These are phyloP conservation scores for Wickerhamia fluorescens DNA, from an alignment of 805 yeast genomes.

Conservation along the genomic window DNA sequence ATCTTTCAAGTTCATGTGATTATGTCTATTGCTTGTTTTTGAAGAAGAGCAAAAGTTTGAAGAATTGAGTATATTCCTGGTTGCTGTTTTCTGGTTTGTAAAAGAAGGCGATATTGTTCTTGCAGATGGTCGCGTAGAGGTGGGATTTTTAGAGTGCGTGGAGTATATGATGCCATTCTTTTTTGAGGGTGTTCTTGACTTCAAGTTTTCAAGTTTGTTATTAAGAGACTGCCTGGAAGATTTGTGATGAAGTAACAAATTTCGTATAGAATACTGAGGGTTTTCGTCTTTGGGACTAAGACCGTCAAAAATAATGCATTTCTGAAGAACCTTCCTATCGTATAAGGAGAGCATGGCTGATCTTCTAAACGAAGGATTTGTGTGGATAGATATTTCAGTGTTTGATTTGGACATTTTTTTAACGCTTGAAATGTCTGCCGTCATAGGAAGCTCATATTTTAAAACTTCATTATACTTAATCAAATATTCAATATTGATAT, in stretches of 20 bases:
- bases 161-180: neutral
- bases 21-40: slow-evolving; percentile 23
- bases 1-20: slow-evolving; percentile 33
- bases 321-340: slow-evolving; percentile 30
- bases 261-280: slow-evolving; percentile 32
- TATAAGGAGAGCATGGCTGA: slow-evolving; percentile 40
- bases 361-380: slow-evolving; percentile 38
- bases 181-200: slow-evolving; percentile 1
- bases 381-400: slow-evolving; percentile 33
- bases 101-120: neutral
- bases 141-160: neutral
- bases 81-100: slow-evolving; percentile 4
- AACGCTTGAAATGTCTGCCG: slow-evolving; percentile 14
- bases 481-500: slow-evolving; percentile 14
- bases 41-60: too few species aligned
- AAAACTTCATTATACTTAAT: slow-evolving; percentile 8
- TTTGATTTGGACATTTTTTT: slow-evolving; percentile 22
- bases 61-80: too few species aligned
- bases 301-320: slow-evolving; percentile 26
- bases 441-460: slow-evolving; percentile 18
- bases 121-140: neutral
- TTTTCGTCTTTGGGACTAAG: slow-evolving; percentile 17
- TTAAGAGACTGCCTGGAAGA: slow-evolving; percentile 29
- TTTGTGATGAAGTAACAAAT: slow-evolving; percentile 31
- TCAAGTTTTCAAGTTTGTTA: slow-evolving; percentile 19